phyloP scores from a whole-genome alignment of 83 land plant species.

The Picea abies region DNA sequence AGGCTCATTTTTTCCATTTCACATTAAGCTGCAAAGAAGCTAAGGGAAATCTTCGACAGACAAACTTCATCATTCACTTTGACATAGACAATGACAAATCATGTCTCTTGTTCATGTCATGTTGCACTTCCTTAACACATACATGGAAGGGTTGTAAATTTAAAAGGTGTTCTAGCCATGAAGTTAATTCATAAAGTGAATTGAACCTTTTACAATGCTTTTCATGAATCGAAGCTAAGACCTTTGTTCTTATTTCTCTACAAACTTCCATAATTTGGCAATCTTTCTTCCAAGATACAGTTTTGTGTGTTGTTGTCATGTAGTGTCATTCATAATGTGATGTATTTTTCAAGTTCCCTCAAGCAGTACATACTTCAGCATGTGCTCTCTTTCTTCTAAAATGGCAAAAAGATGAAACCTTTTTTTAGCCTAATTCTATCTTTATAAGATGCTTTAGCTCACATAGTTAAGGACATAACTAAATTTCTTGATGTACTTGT shows the following conservation, averaged over 20 bases:
- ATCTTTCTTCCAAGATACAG: background rate
- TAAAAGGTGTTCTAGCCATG: background rate
- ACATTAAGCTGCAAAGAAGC: background rate
- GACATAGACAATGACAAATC: background rate
- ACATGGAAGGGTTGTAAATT: background rate
- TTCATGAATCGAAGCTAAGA: background rate
- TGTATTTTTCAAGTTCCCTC: background rate
- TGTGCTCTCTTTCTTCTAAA: background rate
- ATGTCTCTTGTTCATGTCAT: too few species aligned
- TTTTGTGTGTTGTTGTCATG: background rate
- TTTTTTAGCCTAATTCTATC: background rate
- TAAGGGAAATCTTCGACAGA: background rate
- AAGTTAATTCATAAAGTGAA: background rate
- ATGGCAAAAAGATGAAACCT: background rate
- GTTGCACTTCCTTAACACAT: background rate
- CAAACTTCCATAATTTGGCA: background rate
- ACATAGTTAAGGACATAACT: background rate
- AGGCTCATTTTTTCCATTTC: too few species aligned
- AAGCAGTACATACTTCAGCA: background rate
- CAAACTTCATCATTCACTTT: background rate
- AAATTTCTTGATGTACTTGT: background rate
- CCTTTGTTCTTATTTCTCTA: background rate
- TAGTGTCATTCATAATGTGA: background rate
- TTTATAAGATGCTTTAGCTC: background rate
- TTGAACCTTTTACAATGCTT: background rate